phyloP scores from a whole-genome alignment of 2,329 filamentous ascomycete species.

The Colletotrichum gloeosporioides region DNA sequence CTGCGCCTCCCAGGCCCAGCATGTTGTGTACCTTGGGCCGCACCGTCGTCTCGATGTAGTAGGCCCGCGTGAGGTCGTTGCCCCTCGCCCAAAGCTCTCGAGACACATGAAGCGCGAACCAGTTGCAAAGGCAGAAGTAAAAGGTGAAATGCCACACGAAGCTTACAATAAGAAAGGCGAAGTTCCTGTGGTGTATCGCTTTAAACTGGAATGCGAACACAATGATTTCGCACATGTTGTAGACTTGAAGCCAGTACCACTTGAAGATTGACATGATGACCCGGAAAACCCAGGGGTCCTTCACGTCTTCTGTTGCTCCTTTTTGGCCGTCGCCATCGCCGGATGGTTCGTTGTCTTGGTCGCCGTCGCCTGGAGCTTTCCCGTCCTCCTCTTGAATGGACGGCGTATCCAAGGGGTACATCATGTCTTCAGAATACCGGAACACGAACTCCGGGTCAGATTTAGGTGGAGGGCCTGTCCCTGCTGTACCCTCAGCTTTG shows the following conservation, averaged over 20 bases:
- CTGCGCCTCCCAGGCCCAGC: neutral
- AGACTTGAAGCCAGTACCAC: neutral
- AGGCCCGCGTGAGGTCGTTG: constrained; percentile 5
- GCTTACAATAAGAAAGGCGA: neutral
- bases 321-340: neutral
- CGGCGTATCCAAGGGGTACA: neutral
- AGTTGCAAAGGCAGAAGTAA: neutral
- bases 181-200: neutral
- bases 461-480: neutral
- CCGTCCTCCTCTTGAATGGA: neutral
- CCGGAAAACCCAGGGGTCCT: neutral
- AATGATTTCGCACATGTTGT: neutral
- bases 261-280: neutral
- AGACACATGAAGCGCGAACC: neutral
- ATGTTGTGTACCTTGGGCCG: neutral
- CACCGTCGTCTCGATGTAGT: neutral
- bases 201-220: neutral
- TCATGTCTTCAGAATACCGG: neutral
- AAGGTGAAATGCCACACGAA: neutral
- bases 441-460: neutral
- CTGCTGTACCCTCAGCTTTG: neutral
- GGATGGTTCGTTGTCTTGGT: neutral
- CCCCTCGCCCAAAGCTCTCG: neutral
- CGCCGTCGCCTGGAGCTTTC: neutral
- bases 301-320: neutral